Conservation (phyloP, 23 red algal species). For the Gracilaria gracilis region DNA sequence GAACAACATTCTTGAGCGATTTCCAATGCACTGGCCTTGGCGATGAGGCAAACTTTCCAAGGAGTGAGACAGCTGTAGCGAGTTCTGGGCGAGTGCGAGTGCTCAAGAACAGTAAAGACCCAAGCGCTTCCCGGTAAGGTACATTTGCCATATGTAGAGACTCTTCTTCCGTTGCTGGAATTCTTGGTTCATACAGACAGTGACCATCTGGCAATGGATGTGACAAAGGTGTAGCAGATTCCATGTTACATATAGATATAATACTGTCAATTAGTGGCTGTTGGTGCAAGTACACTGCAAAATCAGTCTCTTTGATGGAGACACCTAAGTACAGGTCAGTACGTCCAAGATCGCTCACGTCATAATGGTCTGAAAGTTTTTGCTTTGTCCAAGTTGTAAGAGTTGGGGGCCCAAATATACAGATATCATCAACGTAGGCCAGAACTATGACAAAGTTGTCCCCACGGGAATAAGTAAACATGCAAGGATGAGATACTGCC, state of each 20-base stretch:
- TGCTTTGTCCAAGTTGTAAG: not conserved
- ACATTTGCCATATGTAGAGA: no score
- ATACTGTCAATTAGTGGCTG: slow-evolving; percentile 29
- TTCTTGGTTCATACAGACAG: no score
- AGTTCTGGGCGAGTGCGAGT: slow-evolving; percentile 20
- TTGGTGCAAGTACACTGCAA: not conserved
- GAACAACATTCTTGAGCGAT: not conserved
- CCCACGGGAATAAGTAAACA: not conserved
- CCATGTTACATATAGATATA: not conserved
- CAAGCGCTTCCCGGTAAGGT: not conserved
- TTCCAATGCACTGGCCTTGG: slow-evolving; percentile 6
- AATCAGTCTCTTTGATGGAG: slow-evolving; percentile 6
- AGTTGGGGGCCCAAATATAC: slow-evolving; percentile 16
- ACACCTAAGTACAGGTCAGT: slow-evolving; percentile 15
- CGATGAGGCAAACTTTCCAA: slow-evolving; percentile 11
- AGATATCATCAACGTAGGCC: slow-evolving; percentile 36
- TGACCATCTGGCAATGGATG: no score
- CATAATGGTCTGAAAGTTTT: slow-evolving; percentile 21
- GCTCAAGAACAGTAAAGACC: slow-evolving; percentile 2
- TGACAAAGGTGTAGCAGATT: no score
- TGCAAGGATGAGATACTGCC: not conserved
- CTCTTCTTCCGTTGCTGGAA: no score
- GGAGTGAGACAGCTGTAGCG: not conserved
- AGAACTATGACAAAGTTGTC: not conserved
- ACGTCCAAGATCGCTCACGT: not conserved